Evolutionary conservation across 192 early-diverging fungal species (phyloP), one percentile per base, ranked within the genome.

Genomic region (Geosiphon pyriformis): DNA sequence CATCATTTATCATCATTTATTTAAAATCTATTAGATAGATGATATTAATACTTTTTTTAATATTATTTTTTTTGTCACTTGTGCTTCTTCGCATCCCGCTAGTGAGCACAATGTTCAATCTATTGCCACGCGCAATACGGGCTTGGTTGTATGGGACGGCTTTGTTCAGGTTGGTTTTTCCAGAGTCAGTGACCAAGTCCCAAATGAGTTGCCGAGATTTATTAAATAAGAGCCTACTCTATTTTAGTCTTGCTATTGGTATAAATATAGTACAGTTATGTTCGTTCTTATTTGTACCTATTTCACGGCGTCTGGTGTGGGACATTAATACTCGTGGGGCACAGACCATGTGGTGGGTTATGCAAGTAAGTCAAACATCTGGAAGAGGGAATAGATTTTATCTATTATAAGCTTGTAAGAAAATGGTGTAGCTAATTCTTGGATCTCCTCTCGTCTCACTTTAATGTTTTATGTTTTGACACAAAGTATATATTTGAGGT

Each of bases 351-450:
- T 84, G 82, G 82, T 74, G 69, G 42, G 69, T 77, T 35, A 84
- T 84, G 82, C 82, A 83, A 72, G 79, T 76, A 72, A 42, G 30
- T 57, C 15, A 10, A n/a, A n/a, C n/a, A n/a, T n/a, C n/a, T n/a
- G n/a, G n/a, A n/a, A 52, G 29, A n/a, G 57, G 12, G 22, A 52
- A 8, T 22, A 4, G 17, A 0, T 2, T 2, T 7, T 35, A 25
- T 1, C 0, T 25, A 3, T 3, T 22, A 17, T 26, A 32, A 17
- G 11, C 35, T 65, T 15, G 20, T 35, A 23, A 27, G 1, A n/a
- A n/a, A n/a, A n/a, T n/a, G n/a, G n/a, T n/a, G n/a, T n/a, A n/a
- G n/a, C n/a, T n/a, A n/a, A n/a, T n/a, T n/a, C n/a, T n/a, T n/a
- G 3, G 25, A 30, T 18, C 23, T 59, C 30, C 10, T 17, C 26